Evolutionary conservation across 2,329 filamentous ascomycete species (phyloP).

Genomic region (Ophidiomyces ophidiicola): DNA sequence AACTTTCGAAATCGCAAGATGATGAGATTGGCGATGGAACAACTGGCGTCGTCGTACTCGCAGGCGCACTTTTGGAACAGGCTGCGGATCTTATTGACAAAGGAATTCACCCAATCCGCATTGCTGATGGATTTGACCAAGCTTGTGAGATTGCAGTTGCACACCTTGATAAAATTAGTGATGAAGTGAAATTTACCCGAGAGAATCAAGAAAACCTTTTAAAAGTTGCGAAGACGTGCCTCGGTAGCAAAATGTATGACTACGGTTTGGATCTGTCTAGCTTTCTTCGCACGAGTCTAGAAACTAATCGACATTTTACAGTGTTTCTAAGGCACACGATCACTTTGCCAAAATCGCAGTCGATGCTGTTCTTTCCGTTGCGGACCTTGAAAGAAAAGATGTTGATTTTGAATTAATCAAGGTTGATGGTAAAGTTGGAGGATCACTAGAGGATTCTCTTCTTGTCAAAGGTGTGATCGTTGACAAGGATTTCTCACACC

Average conservation of each 20-base stretch:
- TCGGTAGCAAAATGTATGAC: conserved; percentile 95
- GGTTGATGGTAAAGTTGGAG: conserved; percentile 96
- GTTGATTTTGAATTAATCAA: conserved; percentile 99
- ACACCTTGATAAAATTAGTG: conserved; percentile 85
- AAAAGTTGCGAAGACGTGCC: conserved; percentile 87
- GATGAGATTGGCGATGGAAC: conserved; percentile 98
- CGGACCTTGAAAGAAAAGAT: conserved; percentile 88
- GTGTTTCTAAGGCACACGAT: conserved; percentile 92
- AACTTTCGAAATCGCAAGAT: conserved; percentile 95
- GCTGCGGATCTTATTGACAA: conserved; percentile 98
- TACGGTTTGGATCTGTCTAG: conserved; percentile 13
- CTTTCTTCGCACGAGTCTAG: neutral
- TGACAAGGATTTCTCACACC: conserved; percentile 99
- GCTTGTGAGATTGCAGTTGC: conserved; percentile 93
- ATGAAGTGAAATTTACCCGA: conserved; percentile 73
- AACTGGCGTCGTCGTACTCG: conserved; percentile 91
- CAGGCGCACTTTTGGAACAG: conserved; percentile 88
- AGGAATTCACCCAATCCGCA: conserved; percentile 96
- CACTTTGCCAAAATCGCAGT: conserved; percentile 96
- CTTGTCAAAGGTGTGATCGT: conserved; percentile 96
- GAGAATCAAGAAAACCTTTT: conserved; percentile 73
- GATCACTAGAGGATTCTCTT: conserved; percentile 80
- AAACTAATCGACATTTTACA: conserved; percentile 17
- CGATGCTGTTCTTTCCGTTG: conserved; percentile 90
- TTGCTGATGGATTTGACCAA: conserved; percentile 95